Evolutionary conservation across 176 grass and related monocot genomes (phyloP).

Genomic region (Canna indica): DNA sequence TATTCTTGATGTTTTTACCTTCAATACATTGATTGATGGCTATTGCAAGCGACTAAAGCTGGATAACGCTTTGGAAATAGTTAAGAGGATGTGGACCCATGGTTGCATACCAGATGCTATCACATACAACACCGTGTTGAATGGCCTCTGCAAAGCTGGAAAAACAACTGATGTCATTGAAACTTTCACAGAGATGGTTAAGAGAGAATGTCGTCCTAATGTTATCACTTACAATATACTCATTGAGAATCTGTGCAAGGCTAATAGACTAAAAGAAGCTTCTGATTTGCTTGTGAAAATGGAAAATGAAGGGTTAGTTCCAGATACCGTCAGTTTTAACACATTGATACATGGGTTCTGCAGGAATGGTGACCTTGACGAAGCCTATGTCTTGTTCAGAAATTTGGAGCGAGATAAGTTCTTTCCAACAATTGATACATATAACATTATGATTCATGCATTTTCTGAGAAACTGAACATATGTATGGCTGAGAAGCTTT

Average conservation of each 20-base stretch:
- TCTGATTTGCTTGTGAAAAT: conserved; percentile 61
- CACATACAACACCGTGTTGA: conserved; percentile 86
- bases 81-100: conserved; percentile 82
- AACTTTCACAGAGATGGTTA: conserved; percentile 62
- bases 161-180: conserved; percentile 67
- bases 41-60: conserved; percentile 79
- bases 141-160: conserved; percentile 82
- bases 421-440: conserved; percentile 58
- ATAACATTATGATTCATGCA: conserved; percentile 70
- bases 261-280: conserved; percentile 53
- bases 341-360: conserved; percentile 82
- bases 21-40: conserved; percentile 86
- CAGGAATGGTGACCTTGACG: conserved; percentile 64
- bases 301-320: conserved; percentile 65
- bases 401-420: conserved; percentile 61
- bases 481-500: conserved; percentile 71
- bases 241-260: conserved; percentile 71
- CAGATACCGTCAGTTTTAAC: conserved; percentile 79
- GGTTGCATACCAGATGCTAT: conserved; percentile 54
- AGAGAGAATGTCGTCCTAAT: conserved; percentile 63
- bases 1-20: conserved; percentile 80
- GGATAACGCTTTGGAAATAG: conserved; percentile 64
- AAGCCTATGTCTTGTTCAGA: conserved; percentile 58
- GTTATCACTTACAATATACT: conserved; percentile 82
- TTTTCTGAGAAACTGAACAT: conserved; percentile 65